Evolutionary conservation across 441 rosid genomes (phyloP), one percentile per base, ranked within the genome.

Genomic region (Jatropha multifida): DNA sequence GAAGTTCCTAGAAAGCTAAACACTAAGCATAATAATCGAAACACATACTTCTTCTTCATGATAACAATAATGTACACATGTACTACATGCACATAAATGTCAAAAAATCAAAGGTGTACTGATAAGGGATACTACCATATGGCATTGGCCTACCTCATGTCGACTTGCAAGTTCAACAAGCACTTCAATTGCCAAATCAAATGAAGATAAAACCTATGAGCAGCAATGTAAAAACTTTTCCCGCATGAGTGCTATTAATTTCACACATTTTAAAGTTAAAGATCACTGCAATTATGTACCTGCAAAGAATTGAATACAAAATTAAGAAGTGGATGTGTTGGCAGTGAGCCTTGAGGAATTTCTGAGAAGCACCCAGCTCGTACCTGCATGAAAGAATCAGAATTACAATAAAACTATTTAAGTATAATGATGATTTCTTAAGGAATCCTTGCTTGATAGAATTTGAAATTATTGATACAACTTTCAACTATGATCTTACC

Each of bases 361-460:
- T 93, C 97, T 59, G 93, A 90, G 85, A 95, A 92, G 86, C 99
- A 93, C 81, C 97, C 98, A 75, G 89, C 96, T 83, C 94, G 94
- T 76, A 93, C 96, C 99, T 95, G 78, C 75, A 83, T 11, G 55
- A 27, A 79, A 75, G 48, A 79, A 79, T 40, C 64, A 86, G 59
- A 69, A 51, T 15, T 46, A 52, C 7, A 41, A 75, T 7, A 55
- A 27, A 18, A 62, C 27, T 48, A 65, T 15, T 37, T 9, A 10
- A 14, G 48, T n/a, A 46, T 18, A 58, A 66, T 12, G 12, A 26
- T 12, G 55, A 66, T 41, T 52, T 66, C 5, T 8, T 14, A 14
- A 27, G 61, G 65, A 79, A 71, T 17, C 46, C 37, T 37, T 7
- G 17, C 37, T 54, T 41, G 20, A 38, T 52, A 62, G 26, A 48